Base-by-base conservation (phyloP, 805 yeast genomes). In the Zygotorulaspora sp. region DNA sequence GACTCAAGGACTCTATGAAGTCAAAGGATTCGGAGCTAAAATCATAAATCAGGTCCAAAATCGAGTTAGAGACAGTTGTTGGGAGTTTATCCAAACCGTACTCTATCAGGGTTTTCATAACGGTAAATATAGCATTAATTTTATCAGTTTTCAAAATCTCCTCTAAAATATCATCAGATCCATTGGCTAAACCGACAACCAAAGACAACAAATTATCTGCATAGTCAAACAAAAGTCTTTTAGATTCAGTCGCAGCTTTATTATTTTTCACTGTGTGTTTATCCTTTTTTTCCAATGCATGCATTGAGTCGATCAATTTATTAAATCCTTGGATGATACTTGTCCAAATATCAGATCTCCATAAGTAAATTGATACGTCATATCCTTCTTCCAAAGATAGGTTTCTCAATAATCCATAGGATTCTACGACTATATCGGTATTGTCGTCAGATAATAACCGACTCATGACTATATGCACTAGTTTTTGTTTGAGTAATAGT, bases 371-470 rank as follows among this genome's bases (percentile, higher is more conserved):
- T 18, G 87, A 77, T 24, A 86, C 73, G 46, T 86, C 95, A 50
- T 85, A 80, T 14, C 96, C 97, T 62, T 88, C 95, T 54, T 86
- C 95, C 36, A 86, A 69, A 2, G 83, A 80, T 39, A 90, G 55
- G 55, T 83, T 87, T 57, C 96, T 74, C 45, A 92, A 64, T 16
- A 90, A 66, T 1, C 96, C 97, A 50, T 77, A 80, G 1, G 90
- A 71, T 51, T 83, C 94, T 14, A 83, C 83, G 13, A 84, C 81
- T 30, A 86, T 76, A 48, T 87, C 96, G 39, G 78, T 80, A 47
- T 80, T 72, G 14, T 71, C 55, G 55, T 86, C 95, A 30, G 74
- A 75, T 15, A 89, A 60, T 20, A 80, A 68, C 42, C 79, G 78
- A 15, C 79, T 78, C 62, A 87, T 48, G 1, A 88, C 55, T 2